Percentiles rank a stretch among this genome's conserved stretches.
Evolutionary conservation across 2,329 filamentous ascomycete genomes (phyloP).

Genomic region (Colletotrichum spinosum): DNA sequence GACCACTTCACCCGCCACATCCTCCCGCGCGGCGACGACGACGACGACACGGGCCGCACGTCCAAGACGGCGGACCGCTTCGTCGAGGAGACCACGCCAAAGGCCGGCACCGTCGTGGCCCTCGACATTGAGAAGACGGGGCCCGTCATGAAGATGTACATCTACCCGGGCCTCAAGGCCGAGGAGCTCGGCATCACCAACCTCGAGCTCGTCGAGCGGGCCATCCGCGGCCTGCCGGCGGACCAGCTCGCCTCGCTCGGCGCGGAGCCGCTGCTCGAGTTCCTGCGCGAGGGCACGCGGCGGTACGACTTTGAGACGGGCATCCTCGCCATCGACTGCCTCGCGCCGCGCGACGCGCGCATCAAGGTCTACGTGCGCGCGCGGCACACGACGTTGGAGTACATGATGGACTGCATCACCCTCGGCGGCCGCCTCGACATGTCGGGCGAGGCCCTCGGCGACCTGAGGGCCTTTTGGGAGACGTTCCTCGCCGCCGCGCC

Average conservation of each 20-base stretch:
- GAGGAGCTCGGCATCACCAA: slow-evolving; percentile 33
- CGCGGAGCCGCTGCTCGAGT: slow-evolving; percentile 23
- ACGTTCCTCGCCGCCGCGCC: slow-evolving; percentile 21
- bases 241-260: slow-evolving; percentile 19
- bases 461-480: slow-evolving; percentile 32
- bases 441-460: slow-evolving; percentile 30
- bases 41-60: slow-evolving; percentile 1
- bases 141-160: slow-evolving; percentile 34
- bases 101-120: slow-evolving; percentile 28
- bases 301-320: slow-evolving; percentile 34
- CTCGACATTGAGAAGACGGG: slow-evolving; percentile 36
- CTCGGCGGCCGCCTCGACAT: slow-evolving; percentile 31
- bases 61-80: slow-evolving; percentile 28
- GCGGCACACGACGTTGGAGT: slow-evolving; percentile 27
- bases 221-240: slow-evolving; percentile 24
- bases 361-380: slow-evolving; percentile 34
- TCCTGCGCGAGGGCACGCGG: slow-evolving; percentile 23
- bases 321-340: slow-evolving; percentile 32
- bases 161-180: slow-evolving; percentile 30
- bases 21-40: slow-evolving; percentile 10
- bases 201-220: slow-evolving; percentile 28
- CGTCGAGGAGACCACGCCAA: slow-evolving; percentile 30
- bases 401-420: slow-evolving; percentile 36
- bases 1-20: slow-evolving; percentile 32
- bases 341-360: slow-evolving; percentile 22